Evolutionary conservation across 2,329 filamentous ascomycete genomes (phyloP).

Genomic region (Torrubiella hemipterigena): DNA sequence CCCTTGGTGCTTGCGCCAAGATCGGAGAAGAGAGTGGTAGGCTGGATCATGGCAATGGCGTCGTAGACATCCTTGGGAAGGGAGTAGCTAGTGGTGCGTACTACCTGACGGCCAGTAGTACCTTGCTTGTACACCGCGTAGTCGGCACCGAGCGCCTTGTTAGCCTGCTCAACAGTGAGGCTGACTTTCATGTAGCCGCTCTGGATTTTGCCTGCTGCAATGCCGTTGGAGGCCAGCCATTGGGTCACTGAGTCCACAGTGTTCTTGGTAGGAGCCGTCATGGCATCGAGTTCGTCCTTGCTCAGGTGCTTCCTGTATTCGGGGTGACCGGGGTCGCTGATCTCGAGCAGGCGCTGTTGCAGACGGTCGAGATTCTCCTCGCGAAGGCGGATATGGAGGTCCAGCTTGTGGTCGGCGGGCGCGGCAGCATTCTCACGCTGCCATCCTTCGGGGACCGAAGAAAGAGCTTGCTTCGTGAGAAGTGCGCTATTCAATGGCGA

Average conservation of each 20-base stretch:
- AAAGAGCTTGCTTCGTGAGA: not conserved
- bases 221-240: not conserved
- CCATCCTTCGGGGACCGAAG: not conserved
- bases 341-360: constrained; percentile 2
- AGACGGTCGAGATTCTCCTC: constrained; percentile 1
- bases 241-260: not conserved
- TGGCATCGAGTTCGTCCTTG: constrained; percentile 2
- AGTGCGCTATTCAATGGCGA: not conserved
- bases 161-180: not conserved
- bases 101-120: not conserved
- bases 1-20: not conserved
- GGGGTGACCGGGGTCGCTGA: constrained; percentile 1
- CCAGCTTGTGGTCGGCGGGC: not conserved
- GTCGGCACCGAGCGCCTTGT: not conserved
- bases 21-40: constrained; percentile 1
- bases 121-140: not conserved
- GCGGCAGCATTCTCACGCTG: not conserved
- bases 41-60: constrained; percentile 1
- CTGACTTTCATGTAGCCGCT: not conserved
- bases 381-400: constrained; percentile 1
- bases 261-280: constrained; percentile 1
- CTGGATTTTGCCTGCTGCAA: not conserved
- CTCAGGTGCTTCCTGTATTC: constrained; percentile 3
- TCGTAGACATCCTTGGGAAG: constrained; percentile 1
- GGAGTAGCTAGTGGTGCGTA: not conserved